A percentile compares a stretch with the other conserved stretches of the same genome.
phyloP scores from a whole-genome alignment of 1,284 basidiomycete genomes.

The Heterobasidion parviporum region DNA sequence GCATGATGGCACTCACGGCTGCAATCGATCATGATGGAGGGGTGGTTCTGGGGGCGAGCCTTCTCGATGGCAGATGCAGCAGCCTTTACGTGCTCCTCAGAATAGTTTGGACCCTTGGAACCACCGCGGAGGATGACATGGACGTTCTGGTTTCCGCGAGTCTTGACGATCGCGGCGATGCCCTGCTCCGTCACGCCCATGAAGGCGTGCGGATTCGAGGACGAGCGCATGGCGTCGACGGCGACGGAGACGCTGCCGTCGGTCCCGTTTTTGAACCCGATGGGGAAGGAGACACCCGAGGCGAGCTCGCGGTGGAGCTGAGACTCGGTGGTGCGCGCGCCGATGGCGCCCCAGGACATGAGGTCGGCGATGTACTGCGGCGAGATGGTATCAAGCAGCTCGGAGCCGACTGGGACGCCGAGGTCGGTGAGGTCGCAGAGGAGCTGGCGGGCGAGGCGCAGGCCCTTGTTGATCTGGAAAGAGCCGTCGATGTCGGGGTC shows the following conservation, averaged over 20 bases:
- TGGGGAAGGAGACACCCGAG: conserved; percentile 83
- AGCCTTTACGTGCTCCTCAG: conserved; percentile 65
- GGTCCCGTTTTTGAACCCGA: conserved; percentile 99
- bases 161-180: conserved; percentile 93
- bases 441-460: conserved; percentile 80
- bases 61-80: conserved; percentile 67
- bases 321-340: conserved; percentile 92
- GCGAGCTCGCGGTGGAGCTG: conserved; percentile 92
- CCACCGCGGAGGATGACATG: conserved; percentile 94
- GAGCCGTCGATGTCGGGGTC: conserved; percentile 91
- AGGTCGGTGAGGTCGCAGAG: conserved; percentile 84
- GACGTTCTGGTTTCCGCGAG: conserved; percentile 85
- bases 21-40: conserved; percentile 83
- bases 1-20: conserved; percentile 44
- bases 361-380: conserved; percentile 79
- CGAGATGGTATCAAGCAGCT: conserved; percentile 91
- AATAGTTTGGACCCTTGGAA: conserved; percentile 81
- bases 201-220: conserved; percentile 91
- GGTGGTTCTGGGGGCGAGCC: conserved; percentile 52
- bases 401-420: conserved; percentile 90
- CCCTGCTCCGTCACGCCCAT: conserved; percentile 97
- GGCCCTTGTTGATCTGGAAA: conserved; percentile 96
- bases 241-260: conserved; percentile 85
- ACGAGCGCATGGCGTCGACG: conserved; percentile 93
- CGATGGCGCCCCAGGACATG: conserved; percentile 96